Evolutionary conservation across 306 rosid species (phyloP), one percentile per base, ranked within the genome.

Genomic region (Cucurbita maxima): DNA sequence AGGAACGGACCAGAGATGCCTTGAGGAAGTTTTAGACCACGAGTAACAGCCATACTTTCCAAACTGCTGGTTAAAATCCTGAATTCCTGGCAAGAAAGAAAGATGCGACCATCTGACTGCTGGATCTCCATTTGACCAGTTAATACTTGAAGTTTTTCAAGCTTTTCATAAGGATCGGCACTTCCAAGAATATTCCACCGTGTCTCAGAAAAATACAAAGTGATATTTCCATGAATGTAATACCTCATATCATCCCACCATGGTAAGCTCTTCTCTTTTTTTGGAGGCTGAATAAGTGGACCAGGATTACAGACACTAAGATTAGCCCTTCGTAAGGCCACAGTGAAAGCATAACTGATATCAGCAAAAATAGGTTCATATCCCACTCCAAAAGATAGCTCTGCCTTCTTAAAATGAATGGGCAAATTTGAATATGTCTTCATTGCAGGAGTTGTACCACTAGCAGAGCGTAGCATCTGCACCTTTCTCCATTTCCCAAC

Each of bases 211-310:
- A 95, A 85, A 64, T 62, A 75, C 43, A 95, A 76, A 72, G 89
- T 82, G 81, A 91, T 80, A 69, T 83, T 86, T 80, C 99, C 99
- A 75, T 95, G 99, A 51, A 91, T 89, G 83, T 91, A 95, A 85
- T 89, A 84, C 86, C 99, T 91, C 82, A 88, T 84, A 84, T 95
- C 99, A 83, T 95, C 99, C 99, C 99, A 95, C 99, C 99, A 95
- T 44, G 99, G 99, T 82, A 95, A 88, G 81, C 90, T 91, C 76
- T 88, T 86, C 78, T 95, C 99, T 80, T 89, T 95, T 82, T 95
- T 95, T 8, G 88, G 91, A 10, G 90, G 89, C 76, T 8, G 80
- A 60, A 87, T 77, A 76, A 73, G 87, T 76, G 92, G 86, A 50
- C 85, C 18, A 47, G 76, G 85, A 74, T 81, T 61, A 80, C 83